Evolutionary conservation across 768 basidiomycete genomes (phyloP), one percentile per base, ranked within the genome.

Genomic region (Boletus bicolor): DNA sequence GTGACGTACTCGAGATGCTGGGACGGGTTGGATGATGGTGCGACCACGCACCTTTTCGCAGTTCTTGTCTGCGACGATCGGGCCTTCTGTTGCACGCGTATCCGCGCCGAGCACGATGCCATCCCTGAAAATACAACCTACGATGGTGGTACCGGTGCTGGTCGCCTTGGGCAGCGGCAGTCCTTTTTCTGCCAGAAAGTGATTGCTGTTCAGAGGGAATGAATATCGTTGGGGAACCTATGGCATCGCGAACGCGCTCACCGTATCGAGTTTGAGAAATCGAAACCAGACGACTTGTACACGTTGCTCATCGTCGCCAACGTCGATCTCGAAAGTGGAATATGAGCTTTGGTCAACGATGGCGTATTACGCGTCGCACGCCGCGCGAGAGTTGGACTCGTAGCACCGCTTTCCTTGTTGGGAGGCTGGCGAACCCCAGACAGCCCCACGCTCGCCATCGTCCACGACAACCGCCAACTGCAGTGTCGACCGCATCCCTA

Each of bases 21-120:
- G 2, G 24, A 36, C 2, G 17, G 21, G 7, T 4, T 7, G 15
- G 21, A 39, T 7, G 49, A 34, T 14, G 41, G 28, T 15, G 30
- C 34, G 43, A 15, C 8, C 17, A 62, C 76, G 45, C 53, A 95
- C 96, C 89, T 99, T 99, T 78, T 98, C 97, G 74, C 97, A 99
- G 76, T 99, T 99, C 83, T 99, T 98, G 78, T 98, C 96, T 0
- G 93, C 93, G 28, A 99, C 92, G 61, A 98, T 98, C 24, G 83
- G 82, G 1, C 96, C 97, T 57, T 87, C 91, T 0, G 97, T 98
- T 5, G 97, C 95, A 64, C 96, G 81, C 1, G 97, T 99, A 73
- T 98, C 97, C 14, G 97, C 97, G 44, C 96, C 97, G 6, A 99
- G 82, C 17, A 96, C 83, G 62, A 99, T 86, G 6, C 97, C 97